A percentile compares a stretch with the other conserved stretches of the same genome.
Conservation (phyloP, 2,329 filamentous ascomycete genomes). For the Alternaria burnsii region DNA sequence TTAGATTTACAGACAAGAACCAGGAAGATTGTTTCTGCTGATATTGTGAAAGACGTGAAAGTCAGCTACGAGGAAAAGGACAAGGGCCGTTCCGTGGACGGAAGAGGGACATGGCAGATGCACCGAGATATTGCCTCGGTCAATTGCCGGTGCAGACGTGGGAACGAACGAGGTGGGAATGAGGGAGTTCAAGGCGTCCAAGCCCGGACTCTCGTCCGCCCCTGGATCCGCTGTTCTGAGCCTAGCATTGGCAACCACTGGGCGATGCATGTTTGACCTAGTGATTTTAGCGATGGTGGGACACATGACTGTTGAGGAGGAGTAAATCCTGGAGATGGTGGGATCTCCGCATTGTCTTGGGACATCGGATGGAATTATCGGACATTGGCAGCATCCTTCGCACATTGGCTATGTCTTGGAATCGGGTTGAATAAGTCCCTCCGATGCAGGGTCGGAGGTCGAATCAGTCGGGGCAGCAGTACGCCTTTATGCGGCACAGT, state of each 20-base stretch:
- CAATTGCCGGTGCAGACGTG: neutral
- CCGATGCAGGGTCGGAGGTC: constrained; percentile 2
- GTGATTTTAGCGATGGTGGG: constrained; percentile 11
- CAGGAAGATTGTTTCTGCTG: neutral
- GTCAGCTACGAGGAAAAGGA: neutral
- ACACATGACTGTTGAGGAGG: constrained; percentile 12
- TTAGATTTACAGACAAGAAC: neutral
- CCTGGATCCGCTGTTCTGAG: neutral
- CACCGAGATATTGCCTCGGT: constrained; percentile 2
- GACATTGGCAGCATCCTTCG: constrained; percentile 10
- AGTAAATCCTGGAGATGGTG: constrained; percentile 11
- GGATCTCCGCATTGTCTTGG: constrained; percentile 9
- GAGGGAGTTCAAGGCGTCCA: neutral
- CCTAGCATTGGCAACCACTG: constrained; percentile 1
- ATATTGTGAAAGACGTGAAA: neutral
- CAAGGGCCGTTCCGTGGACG: neutral
- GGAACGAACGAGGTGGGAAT: neutral
- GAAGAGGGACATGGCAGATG: neutral
- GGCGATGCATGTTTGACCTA: neutral
- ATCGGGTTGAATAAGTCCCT: constrained; percentile 1
- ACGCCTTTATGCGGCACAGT: constrained; percentile 5
- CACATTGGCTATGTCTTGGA: constrained; percentile 8
- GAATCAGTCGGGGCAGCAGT: constrained; percentile 1
- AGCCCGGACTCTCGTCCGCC: constrained; percentile 1
- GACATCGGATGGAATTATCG: constrained; percentile 8